Evolutionary conservation across 352 stramenopile species (phyloP), one percentile per base, ranked within the genome.

Genomic region (Phytopythium mirpurense): DNA sequence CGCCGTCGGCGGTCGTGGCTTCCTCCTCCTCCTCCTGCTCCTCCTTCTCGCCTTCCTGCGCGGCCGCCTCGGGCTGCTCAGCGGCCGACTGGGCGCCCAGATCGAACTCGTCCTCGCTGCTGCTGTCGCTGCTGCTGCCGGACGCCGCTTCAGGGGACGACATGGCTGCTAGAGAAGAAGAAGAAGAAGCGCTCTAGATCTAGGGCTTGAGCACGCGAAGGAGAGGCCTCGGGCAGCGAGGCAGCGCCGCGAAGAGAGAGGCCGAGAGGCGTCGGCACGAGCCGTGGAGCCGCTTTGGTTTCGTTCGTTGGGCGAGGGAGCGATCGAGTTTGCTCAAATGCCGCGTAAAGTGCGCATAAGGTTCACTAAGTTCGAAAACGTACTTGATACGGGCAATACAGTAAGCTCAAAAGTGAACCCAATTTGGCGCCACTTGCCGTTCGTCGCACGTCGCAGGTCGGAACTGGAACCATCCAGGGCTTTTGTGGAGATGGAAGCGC

Each of bases 81-180:
- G 58, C 46, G 15, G 59, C 65, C 29, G 73, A 48, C 5, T 10
- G 3, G 7, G 69, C 62, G 35, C 60, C 74, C 18, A 90, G 62
- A 47, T 90, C 75, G 55, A 90, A 87, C 67, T 90, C 80, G 53
- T 90, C 80, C 50, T 90, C 80, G 56, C 78, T 88, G 63, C 75
- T 87, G 65, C 71, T 85, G 62, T 70, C 77, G 53, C 72, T 74
- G 57, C 67, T 88, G 62, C 68, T 72, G 24, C 70, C 73, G 26
- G 67, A 65, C 26, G 66, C 67, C 56, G 81, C 77, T 23, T 85
- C 78, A 7, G 81, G 82, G 26, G 78, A 87, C 63, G 70, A 77
- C 68, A 80, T 74, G 42, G n/a, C 19, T 1, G 7, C 23, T 41
- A 32, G 29, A 32, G n/a, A n/a, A n/a, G n/a, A n/a, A n/a, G n/a